Percentiles rank a stretch among this genome's conserved stretches.
Evolutionary conservation across 2,329 filamentous ascomycete genomes (phyloP).

Genomic region (Epichloe bromicola): DNA sequence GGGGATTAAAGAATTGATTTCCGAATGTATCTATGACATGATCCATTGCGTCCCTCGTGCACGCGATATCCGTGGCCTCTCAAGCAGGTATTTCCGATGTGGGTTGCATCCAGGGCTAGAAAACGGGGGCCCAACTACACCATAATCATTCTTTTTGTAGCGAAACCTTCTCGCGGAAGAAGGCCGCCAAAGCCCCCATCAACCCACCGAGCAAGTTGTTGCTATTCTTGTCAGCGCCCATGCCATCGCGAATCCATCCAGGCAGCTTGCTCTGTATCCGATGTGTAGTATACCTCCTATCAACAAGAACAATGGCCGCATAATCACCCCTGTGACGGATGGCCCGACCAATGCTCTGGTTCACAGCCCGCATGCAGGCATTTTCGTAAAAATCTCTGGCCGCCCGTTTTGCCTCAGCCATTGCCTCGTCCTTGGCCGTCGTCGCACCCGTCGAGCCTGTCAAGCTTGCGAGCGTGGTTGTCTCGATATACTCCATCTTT

Average conservation of each 20-base stretch:
- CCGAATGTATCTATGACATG: too few relatives aligned
- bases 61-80: too few relatives aligned
- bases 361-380: constrained; percentile 90
- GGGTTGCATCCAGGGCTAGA: not conserved
- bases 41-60: too few relatives aligned
- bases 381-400: constrained; percentile 84
- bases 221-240: constrained; percentile 35
- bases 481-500: constrained; percentile 75
- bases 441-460: constrained; percentile 5
- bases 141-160: not conserved
- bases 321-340: constrained; percentile 84
- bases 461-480: constrained; percentile 32
- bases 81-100: too few relatives aligned
- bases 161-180: constrained; percentile 41
- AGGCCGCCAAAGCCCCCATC: constrained; percentile 43
- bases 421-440: constrained; percentile 14
- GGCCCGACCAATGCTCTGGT: constrained; percentile 87
- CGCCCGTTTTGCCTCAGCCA: constrained; percentile 34
- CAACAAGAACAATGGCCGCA: constrained; percentile 76
- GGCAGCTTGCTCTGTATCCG: constrained; percentile 71
- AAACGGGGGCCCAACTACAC: not conserved
- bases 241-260: constrained; percentile 69
- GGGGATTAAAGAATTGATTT: too few relatives aligned
- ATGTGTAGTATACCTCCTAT: constrained; percentile 62
- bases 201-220: constrained; percentile 33